Evolutionary conservation across 805 yeast genomes (phyloP).

Genomic region (Zygosaccharomyces bisporus): DNA sequence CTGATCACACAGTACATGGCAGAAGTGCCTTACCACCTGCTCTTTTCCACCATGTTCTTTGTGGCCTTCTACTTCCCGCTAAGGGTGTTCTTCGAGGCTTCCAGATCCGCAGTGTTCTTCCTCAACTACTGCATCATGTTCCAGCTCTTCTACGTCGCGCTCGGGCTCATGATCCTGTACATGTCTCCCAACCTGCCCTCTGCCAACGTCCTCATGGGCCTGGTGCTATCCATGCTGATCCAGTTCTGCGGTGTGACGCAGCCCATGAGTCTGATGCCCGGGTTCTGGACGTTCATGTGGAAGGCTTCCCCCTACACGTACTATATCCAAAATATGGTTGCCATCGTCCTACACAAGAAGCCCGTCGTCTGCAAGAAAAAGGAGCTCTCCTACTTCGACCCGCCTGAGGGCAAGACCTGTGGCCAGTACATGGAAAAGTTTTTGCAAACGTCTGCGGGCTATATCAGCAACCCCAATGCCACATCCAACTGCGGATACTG

Average conservation of each 20-base stretch:
- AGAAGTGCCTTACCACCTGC: slow-evolving; percentile 58
- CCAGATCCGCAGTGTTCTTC: slow-evolving; percentile 47
- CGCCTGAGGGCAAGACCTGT: slow-evolving; percentile 65
- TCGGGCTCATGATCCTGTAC: slow-evolving; percentile 52
- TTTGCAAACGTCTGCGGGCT: slow-evolving; percentile 47
- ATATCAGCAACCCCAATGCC: slow-evolving; percentile 50
- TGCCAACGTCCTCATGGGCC: slow-evolving; percentile 56
- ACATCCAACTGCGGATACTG: slow-evolving; percentile 51
- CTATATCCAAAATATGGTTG: slow-evolving; percentile 55
- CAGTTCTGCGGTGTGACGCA: slow-evolving; percentile 71
- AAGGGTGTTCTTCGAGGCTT: slow-evolving; percentile 40
- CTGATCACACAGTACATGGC: slow-evolving; percentile 49
- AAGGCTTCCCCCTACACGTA: slow-evolving; percentile 70
- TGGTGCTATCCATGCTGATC: slow-evolving; percentile 54
- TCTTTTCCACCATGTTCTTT: slow-evolving; percentile 49
- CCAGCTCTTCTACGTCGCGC: slow-evolving; percentile 44
- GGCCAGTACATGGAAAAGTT: slow-evolving; percentile 47
- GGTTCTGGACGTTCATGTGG: slow-evolving; percentile 85
- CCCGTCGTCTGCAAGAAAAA: slow-evolving; percentile 45
- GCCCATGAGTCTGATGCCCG: slow-evolving; percentile 56
- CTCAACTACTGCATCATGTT: slow-evolving; percentile 44
- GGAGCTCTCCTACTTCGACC: slow-evolving; percentile 50
- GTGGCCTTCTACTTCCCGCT: slow-evolving; percentile 52
- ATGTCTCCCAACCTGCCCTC: slow-evolving; percentile 63
- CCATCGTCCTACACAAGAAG: slow-evolving; percentile 46